phyloP scores from a whole-genome alignment of 306 rosid genomes.

The Ziziphus jujuba region DNA sequence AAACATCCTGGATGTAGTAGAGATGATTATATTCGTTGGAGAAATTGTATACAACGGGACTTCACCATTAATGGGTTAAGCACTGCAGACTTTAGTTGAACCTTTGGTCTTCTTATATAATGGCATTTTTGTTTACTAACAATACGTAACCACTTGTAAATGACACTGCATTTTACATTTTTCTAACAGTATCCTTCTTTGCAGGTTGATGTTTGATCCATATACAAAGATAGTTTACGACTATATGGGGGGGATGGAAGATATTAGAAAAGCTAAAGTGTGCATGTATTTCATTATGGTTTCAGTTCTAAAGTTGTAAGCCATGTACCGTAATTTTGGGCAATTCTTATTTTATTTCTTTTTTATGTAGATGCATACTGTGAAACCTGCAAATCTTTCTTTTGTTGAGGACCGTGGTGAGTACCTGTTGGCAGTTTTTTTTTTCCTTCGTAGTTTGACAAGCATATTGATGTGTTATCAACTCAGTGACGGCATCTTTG shows the following conservation, averaged over 20 bases:
- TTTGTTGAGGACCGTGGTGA: slow-evolving; percentile 42
- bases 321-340: background rate
- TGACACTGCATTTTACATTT: background rate
- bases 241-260: slow-evolving; percentile 36
- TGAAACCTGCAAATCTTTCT: slow-evolving; percentile 37
- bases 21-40: slow-evolving; percentile 39
- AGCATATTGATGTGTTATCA: background rate
- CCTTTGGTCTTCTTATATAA: slow-evolving; percentile 1
- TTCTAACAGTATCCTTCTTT: background rate
- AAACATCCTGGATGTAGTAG: slow-evolving; percentile 25
- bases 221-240: slow-evolving; percentile 35
- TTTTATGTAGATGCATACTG: slow-evolving; percentile 35
- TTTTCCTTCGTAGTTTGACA: background rate
- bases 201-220: slow-evolving; percentile 45
- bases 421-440: slow-evolving; percentile 9
- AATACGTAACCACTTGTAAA: background rate
- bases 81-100: background rate
- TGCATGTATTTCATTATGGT: slow-evolving; percentile 10
- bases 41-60: slow-evolving; percentile 38
- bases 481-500: slow-evolving; percentile 12
- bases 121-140: background rate
- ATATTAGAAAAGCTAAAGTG: slow-evolving; percentile 41
- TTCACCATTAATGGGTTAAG: slow-evolving; percentile 37
- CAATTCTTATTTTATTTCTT: slow-evolving; percentile 18
- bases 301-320: slow-evolving; percentile 8